A percentile compares a stretch with the other conserved stretches of the same genome.
Evolutionary conservation across 495 filamentous ascomycete genomes (phyloP).

Genomic region (Talaromyces borbonicus): DNA sequence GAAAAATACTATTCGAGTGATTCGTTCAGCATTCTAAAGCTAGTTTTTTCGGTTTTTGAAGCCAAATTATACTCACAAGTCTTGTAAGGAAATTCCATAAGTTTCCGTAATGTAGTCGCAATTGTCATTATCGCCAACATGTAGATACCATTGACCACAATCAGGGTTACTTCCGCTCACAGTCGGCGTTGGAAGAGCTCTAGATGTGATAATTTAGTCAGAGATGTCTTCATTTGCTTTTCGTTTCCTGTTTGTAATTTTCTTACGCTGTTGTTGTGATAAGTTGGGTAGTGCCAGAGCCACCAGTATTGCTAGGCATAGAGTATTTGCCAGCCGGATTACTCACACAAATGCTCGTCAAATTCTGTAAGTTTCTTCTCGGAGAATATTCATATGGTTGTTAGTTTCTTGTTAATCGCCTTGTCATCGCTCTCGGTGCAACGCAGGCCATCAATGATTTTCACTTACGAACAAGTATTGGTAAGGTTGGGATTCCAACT

Average conservation of each 20-base stretch:
- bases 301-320: background rate
- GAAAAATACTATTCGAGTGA: constrained; percentile 5
- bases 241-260: background rate
- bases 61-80: constrained; percentile 13
- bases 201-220: background rate
- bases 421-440: background rate
- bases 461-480: constrained; percentile 3
- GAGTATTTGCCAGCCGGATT: background rate
- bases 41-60: constrained; percentile 8
- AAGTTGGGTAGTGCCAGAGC: background rate
- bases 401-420: background rate
- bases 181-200: background rate
- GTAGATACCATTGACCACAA: background rate
- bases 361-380: background rate
- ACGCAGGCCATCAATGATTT: no score
- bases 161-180: background rate
- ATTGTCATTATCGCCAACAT: background rate
- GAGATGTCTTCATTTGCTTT: background rate
- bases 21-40: constrained; percentile 11
- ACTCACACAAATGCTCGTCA: background rate
- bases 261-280: constrained; percentile 2
- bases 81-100: constrained; percentile 7
- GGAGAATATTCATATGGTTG: background rate
- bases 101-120: background rate
- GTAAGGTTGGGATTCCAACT: constrained; percentile 17